Evolutionary conservation across 192 early-diverging fungal genomes (phyloP).

Genomic region (Coemansia furcata): DNA sequence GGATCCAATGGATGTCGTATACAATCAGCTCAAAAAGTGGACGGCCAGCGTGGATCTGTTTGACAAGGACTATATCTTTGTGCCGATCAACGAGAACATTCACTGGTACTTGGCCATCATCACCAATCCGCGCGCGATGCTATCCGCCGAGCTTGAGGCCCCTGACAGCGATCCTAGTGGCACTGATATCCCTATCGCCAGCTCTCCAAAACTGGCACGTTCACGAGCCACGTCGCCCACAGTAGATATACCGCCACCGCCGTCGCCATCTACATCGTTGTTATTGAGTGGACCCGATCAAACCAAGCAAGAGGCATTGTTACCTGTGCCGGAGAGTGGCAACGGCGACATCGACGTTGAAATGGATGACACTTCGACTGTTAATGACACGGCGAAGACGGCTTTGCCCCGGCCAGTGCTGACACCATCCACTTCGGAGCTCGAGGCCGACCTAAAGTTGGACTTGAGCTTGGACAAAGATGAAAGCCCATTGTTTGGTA

Average conservation of each 20-base stretch:
- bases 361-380: slow-evolving; percentile 32
- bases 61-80: slow-evolving; percentile 69
- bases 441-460: background rate
- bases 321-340: background rate
- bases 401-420: background rate
- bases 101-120: slow-evolving; percentile 92
- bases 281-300: background rate
- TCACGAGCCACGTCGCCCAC: background rate
- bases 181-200: background rate
- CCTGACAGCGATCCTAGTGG: background rate
- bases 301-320: background rate
- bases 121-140: slow-evolving; percentile 61
- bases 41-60: slow-evolving; percentile 77
- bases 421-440: background rate
- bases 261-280: background rate
- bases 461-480: slow-evolving; percentile 1
- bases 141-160: background rate
- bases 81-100: slow-evolving; percentile 87
- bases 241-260: background rate
- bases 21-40: slow-evolving; percentile 73
- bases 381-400: background rate
- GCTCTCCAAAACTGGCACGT: background rate
- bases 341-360: slow-evolving; percentile 3
- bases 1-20: slow-evolving; percentile 48
- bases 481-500: slow-evolving; percentile 25